phyloP scores from a whole-genome alignment of 2,329 filamentous ascomycete species.

The Arthroderma uncinatum region DNA sequence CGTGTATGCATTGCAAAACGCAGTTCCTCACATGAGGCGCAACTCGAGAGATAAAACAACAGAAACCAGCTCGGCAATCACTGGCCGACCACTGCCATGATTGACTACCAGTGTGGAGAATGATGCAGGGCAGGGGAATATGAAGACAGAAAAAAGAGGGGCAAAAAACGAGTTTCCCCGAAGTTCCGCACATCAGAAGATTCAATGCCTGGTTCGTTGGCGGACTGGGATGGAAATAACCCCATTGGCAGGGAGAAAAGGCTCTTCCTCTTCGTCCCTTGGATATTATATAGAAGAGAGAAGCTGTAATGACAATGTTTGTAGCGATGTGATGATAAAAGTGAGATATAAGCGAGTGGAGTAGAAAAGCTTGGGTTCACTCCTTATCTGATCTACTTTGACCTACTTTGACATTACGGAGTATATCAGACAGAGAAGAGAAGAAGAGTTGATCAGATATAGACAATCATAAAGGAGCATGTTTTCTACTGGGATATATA shows the following conservation, averaged over 20 bases:
- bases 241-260: background rate
- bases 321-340: too few relatives aligned
- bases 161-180: background rate
- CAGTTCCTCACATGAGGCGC: background rate
- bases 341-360: too few relatives aligned
- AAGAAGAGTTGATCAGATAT: background rate
- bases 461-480: background rate
- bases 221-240: background rate
- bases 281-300: too few relatives aligned
- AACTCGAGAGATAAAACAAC: background rate
- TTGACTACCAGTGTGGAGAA: background rate
- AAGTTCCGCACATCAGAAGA: too few relatives aligned
- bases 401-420: too few relatives aligned
- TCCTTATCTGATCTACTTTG: background rate
- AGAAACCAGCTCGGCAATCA: background rate
- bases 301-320: too few relatives aligned
- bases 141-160: background rate
- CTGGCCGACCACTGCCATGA: background rate
- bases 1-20: background rate
- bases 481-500: too few relatives aligned
- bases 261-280: background rate
- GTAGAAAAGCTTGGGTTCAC: background rate
- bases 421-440: background rate
- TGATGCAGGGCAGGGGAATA: background rate
- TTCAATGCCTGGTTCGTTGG: too few relatives aligned